phyloP scores from a whole-genome alignment of 805 yeast genomes.

The Debaryomyces hansenii region DNA sequence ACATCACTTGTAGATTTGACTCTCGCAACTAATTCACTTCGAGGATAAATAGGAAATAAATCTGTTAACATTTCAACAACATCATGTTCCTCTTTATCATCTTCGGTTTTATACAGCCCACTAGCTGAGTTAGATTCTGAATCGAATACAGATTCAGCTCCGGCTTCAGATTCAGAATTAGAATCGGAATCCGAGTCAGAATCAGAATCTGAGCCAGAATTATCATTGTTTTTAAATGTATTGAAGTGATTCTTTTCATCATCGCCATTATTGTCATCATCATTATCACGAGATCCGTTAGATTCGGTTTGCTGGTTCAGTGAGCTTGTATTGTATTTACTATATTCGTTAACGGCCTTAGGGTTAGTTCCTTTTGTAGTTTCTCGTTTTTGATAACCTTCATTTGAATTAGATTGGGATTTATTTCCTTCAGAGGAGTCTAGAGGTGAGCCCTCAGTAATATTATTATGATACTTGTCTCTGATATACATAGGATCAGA shows the following conservation, averaged over 20 bases:
- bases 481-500: too few relatives aligned
- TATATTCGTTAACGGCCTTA: too few relatives aligned
- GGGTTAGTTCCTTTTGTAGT: too few relatives aligned
- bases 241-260: background rate
- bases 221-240: background rate
- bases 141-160: background rate
- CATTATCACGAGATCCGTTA: background rate
- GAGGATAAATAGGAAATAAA: slow-evolving; percentile 24
- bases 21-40: slow-evolving; percentile 26
- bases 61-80: slow-evolving; percentile 22
- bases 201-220: background rate
- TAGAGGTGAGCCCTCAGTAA: too few relatives aligned
- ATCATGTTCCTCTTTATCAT: slow-evolving; percentile 11
- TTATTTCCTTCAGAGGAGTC: too few relatives aligned
- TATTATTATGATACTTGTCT: too few relatives aligned
- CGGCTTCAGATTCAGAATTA: background rate
- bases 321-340: too few relatives aligned
- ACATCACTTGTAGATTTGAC: slow-evolving; percentile 21
- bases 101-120: background rate
- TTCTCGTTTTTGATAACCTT: too few relatives aligned
- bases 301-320: too few relatives aligned
- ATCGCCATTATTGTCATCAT: background rate
- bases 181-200: background rate
- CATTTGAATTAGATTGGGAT: too few relatives aligned
- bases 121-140: background rate